phyloP scores from a whole-genome alignment of 495 filamentous ascomycete species.

The Aspergillus kassunensis region DNA sequence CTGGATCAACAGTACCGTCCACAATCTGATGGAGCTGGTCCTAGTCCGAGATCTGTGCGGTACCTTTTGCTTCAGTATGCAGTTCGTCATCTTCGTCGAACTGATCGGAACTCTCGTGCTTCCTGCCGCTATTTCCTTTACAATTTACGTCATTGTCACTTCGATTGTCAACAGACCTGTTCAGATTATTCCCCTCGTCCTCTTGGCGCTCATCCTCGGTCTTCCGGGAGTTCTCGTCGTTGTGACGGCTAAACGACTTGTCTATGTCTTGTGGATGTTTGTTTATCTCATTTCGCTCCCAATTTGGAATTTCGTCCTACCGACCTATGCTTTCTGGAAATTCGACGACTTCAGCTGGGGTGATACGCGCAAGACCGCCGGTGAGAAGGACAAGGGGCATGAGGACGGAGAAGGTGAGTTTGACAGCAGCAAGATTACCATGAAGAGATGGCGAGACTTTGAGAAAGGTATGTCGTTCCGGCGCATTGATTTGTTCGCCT shows the following conservation, averaged over 20 bases:
- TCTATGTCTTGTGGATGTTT: slow-evolving; percentile 94
- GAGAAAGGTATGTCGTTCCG: slow-evolving; percentile 62
- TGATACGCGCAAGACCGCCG: slow-evolving; percentile 92
- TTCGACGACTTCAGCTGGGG: slow-evolving; percentile 99
- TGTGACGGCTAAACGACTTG: slow-evolving; percentile 89
- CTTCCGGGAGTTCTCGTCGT: slow-evolving; percentile 90
- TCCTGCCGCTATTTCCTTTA: slow-evolving; percentile 94
- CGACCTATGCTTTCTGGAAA: slow-evolving; percentile 96
- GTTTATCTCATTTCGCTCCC: slow-evolving; percentile 93
- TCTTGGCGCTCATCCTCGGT: slow-evolving; percentile 89
- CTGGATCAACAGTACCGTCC: slow-evolving; percentile 99
- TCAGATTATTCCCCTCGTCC: slow-evolving; percentile 88
- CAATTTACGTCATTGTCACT: slow-evolving; percentile 88
- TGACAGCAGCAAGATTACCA: slow-evolving; percentile 95
- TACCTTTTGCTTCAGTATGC: slow-evolving; percentile 99
- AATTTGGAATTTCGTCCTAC: slow-evolving; percentile 96
- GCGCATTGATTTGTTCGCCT: not conserved
- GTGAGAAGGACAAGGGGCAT: slow-evolving; percentile 80
- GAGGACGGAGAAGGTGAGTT: slow-evolving; percentile 93
- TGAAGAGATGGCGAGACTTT: slow-evolving; percentile 97
- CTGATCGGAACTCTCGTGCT: slow-evolving; percentile 91
- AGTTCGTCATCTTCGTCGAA: slow-evolving; percentile 96
- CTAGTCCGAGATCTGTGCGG: slow-evolving; percentile 95
- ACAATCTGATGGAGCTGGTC: slow-evolving; percentile 97
- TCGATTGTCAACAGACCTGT: slow-evolving; percentile 78